Percentiles rank a stretch among this genome's conserved stretches.
Conservation (phyloP, 1,284 basidiomycete species). For the Trichosporon sp. region DNA sequence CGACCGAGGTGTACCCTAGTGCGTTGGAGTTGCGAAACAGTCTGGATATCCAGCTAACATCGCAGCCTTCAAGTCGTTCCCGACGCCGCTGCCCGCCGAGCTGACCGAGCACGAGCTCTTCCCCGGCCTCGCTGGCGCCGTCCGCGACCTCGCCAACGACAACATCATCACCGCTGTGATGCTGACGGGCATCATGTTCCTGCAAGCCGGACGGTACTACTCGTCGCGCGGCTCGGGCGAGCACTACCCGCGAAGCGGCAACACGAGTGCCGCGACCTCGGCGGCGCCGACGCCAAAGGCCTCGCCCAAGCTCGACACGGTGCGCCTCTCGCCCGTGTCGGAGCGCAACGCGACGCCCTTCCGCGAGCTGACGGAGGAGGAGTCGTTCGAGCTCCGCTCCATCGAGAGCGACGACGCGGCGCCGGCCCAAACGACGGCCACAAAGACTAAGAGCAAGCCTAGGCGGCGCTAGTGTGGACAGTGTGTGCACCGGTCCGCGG, state of each 20-base stretch:
- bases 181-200: conserved; percentile 54
- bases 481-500: no score
- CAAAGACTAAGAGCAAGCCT: neutral
- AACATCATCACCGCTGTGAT: conserved; percentile 55
- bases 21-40: conserved; percentile 21
- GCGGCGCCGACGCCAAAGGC: conserved; percentile 23
- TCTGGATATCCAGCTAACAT: conserved; percentile 7
- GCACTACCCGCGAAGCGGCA: conserved; percentile 21
- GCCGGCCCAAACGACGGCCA: neutral
- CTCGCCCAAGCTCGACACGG: conserved; percentile 19
- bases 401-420: neutral
- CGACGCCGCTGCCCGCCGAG: conserved; percentile 39
- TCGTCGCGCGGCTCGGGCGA: conserved; percentile 31
- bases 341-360: conserved; percentile 46
- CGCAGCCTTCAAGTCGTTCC: conserved; percentile 45
- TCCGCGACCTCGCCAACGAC: conserved; percentile 51
- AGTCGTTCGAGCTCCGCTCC: conserved; percentile 41
- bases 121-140: conserved; percentile 42
- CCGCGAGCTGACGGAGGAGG: conserved; percentile 50
- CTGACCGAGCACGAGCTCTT: conserved; percentile 43
- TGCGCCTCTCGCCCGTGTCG: conserved; percentile 19
- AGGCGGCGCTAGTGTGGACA: neutral
- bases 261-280: conserved; percentile 30
- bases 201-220: conserved; percentile 54
- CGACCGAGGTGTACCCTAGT: conserved; percentile 50